These are phyloP conservation scores for Termitomyces sp. DNA, from an alignment of 768 basidiomycete species.

Conservation along the genomic window DNA sequence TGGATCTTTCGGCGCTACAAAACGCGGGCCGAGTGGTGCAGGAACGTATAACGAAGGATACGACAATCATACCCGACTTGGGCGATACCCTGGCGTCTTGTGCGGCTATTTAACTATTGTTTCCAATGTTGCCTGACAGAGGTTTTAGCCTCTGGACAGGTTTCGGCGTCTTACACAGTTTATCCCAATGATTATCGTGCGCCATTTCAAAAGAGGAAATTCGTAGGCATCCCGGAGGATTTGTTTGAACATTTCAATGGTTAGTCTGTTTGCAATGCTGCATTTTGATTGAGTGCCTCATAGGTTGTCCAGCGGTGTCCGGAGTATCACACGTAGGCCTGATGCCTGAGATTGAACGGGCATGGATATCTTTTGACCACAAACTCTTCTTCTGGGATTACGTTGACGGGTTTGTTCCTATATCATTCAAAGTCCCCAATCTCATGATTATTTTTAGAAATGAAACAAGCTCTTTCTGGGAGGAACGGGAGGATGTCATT, in stretches of 20 bases:
- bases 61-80: slow-evolving; percentile 70
- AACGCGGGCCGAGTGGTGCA: slow-evolving; percentile 65
- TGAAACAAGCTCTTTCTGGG: slow-evolving; percentile 88
- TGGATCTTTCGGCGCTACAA: slow-evolving; percentile 63
- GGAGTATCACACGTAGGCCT: slow-evolving; percentile 86
- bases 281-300: slow-evolving; percentile 4
- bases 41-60: slow-evolving; percentile 70
- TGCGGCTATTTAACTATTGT: slow-evolving; percentile 30
- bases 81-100: slow-evolving; percentile 64
- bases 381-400: slow-evolving; percentile 98
- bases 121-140: neutral
- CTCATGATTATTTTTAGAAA: slow-evolving; percentile 44
- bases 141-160: slow-evolving; percentile 55
- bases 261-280: slow-evolving; percentile 28
- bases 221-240: slow-evolving; percentile 74
- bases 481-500: slow-evolving; percentile 90
- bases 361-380: slow-evolving; percentile 94
- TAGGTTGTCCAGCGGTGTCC: slow-evolving; percentile 45
- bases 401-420: slow-evolving; percentile 71
- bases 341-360: slow-evolving; percentile 89
- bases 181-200: slow-evolving; percentile 76
- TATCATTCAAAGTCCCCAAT: neutral
- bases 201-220: slow-evolving; percentile 75
- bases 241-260: slow-evolving; percentile 79
- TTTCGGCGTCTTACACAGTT: slow-evolving; percentile 75